Conservation (phyloP, 768 basidiomycete genomes). For the Mycena vulgaris region DNA sequence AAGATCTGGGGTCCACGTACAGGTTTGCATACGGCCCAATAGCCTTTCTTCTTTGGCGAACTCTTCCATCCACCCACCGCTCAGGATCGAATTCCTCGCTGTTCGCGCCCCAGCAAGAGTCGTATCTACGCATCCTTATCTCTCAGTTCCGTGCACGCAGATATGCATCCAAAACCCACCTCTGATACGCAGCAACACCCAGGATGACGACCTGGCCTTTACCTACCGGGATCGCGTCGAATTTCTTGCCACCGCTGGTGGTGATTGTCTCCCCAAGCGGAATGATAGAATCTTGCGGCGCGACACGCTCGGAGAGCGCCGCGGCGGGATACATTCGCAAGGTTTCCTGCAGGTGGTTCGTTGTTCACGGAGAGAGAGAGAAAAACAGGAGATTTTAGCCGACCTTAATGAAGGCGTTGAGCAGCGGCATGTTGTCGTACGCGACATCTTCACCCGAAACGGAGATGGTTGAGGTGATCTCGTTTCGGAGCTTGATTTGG, state of each 20-base stretch:
- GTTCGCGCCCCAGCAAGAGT: conserved; percentile 53
- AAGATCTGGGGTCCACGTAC: conserved; percentile 38
- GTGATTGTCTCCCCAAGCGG: conserved; percentile 55
- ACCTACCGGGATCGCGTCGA: conserved; percentile 49
- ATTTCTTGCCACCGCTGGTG: conserved; percentile 47
- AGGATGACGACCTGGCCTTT: conserved; percentile 51
- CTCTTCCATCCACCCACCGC: conserved; percentile 48
- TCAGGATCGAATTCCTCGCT: conserved; percentile 52
- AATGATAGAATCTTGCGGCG: conserved; percentile 55
- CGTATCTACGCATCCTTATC: conserved; percentile 15
- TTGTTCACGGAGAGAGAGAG: conserved; percentile 43
- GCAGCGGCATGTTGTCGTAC: no score
- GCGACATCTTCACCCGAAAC: neutral
- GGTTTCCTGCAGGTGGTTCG: conserved; percentile 41
- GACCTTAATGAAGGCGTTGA: conserved; percentile 33
- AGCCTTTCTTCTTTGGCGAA: conserved; percentile 40
- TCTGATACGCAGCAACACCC: conserved; percentile 53
- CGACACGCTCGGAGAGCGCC: conserved; percentile 51
- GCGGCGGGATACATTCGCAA: conserved; percentile 54
- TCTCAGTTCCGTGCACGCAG: neutral
- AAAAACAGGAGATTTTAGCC: neutral
- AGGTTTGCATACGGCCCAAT: conserved; percentile 46
- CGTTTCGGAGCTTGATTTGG: conserved; percentile 64
- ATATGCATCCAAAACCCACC: conserved; percentile 39
- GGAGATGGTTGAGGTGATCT: conserved; percentile 44